Evolutionary conservation across 2,329 filamentous ascomycete species (phyloP).

Genomic region (Aspergillus jensenii): DNA sequence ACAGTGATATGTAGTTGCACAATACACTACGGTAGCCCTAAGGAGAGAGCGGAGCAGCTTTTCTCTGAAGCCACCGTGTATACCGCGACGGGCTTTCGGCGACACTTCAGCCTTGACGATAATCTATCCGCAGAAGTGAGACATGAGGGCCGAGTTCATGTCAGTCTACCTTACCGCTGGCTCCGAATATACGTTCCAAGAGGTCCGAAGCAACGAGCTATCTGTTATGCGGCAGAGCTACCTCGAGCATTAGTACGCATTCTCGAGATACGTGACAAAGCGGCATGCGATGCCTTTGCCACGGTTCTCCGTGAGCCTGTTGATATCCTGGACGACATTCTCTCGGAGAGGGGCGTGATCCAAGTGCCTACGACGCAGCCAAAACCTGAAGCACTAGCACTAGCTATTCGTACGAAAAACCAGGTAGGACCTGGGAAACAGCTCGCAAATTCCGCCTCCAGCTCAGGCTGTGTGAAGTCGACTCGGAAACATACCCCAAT

Average conservation of each 20-base stretch:
- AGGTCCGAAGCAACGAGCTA: background rate
- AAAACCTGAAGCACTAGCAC: too few species aligned
- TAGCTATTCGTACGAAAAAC: too few species aligned
- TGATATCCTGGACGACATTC: background rate
- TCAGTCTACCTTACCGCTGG: background rate
- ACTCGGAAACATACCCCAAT: background rate
- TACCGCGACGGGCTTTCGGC: background rate
- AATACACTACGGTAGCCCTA: background rate
- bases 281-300: background rate
- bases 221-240: constrained; percentile 8
- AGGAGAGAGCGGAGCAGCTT: background rate
- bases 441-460: too few species aligned
- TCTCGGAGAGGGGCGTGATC: background rate
- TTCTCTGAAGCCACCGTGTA: background rate
- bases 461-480: too few species aligned
- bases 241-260: background rate
- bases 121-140: background rate
- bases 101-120: background rate
- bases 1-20: background rate
- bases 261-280: background rate
- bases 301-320: constrained; percentile 1
- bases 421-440: too few species aligned
- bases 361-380: background rate
- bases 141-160: background rate
- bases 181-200: constrained; percentile 1